Evolutionary conservation across 345 rosid genomes (phyloP).

Genomic region (Combretum micranthum): DNA sequence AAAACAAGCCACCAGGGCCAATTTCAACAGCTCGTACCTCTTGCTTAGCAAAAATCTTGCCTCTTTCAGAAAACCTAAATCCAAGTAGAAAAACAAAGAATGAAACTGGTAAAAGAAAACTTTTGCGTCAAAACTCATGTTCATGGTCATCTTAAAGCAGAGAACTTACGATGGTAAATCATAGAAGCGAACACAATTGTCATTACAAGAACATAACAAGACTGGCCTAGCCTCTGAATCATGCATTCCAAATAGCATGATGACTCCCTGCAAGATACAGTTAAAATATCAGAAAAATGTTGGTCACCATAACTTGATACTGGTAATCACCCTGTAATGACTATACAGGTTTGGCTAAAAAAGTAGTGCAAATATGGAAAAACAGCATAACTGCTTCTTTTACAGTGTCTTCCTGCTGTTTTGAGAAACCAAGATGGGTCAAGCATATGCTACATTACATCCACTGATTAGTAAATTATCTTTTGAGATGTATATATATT

Average conservation of each 20-base stretch:
- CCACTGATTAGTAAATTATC: no score
- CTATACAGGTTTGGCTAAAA: no score
- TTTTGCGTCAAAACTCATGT: neutral
- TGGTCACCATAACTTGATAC: no score
- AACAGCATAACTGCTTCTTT: no score
- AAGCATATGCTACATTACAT: no score
- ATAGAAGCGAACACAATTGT: constrained; percentile 53
- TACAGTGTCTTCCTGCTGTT: no score
- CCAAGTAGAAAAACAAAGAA: neutral
- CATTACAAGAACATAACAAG: constrained; percentile 75
- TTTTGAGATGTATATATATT: no score
- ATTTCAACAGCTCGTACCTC: constrained; percentile 75
- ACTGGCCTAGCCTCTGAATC: constrained; percentile 80
- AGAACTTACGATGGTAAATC: constrained; percentile 94
- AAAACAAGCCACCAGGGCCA: constrained; percentile 83
- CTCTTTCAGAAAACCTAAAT: constrained; percentile 77
- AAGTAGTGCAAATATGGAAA: no score
- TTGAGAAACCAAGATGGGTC: no score
- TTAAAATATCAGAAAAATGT: no score
- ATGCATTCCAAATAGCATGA: constrained; percentile 72
- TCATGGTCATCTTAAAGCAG: neutral
- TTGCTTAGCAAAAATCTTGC: constrained; percentile 74
- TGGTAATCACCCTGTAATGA: no score
- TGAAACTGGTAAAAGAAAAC: neutral
- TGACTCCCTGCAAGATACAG: constrained; percentile 52